Evolutionary conservation across 2,329 filamentous ascomycete species (phyloP).

Genomic region (Immersiporthe knoxdaviesiana): DNA sequence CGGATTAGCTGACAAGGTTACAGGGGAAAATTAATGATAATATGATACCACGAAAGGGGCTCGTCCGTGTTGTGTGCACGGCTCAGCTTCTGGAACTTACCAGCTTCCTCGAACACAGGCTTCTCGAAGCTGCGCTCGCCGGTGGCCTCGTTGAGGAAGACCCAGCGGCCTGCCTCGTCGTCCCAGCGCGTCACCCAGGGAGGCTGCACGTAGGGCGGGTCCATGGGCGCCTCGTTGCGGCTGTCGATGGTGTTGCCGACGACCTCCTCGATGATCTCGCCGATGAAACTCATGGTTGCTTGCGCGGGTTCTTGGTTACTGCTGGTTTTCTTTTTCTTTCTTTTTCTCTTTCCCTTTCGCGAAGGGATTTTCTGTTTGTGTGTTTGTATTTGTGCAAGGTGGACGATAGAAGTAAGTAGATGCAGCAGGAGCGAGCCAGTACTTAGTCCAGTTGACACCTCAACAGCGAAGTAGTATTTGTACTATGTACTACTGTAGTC

Average conservation of each 20-base stretch:
- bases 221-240: constrained; percentile 16
- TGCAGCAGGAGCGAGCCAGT: not conserved
- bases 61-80: not conserved
- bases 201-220: constrained; percentile 23
- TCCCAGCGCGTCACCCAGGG: constrained; percentile 25
- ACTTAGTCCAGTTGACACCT: not conserved
- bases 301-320: too few relatives aligned
- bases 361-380: not conserved
- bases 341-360: not conserved
- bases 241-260: constrained; percentile 18
- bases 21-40: too few relatives aligned
- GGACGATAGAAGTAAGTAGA: not conserved
- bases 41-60: not conserved
- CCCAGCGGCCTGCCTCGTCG: constrained; percentile 23
- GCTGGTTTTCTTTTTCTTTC: not conserved
- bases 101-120: constrained; percentile 24
- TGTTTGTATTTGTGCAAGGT: not conserved
- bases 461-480: not conserved
- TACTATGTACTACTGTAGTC: not conserved
- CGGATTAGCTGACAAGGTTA: not conserved
- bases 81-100: constrained; percentile 7
- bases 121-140: constrained; percentile 26
- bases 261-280: constrained; percentile 19
- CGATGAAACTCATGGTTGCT: constrained; percentile 21
- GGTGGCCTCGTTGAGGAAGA: constrained; percentile 26